Evolutionary conservation across 2,329 filamentous ascomycete species (phyloP).

Genomic region (Stylonectria norvegica): DNA sequence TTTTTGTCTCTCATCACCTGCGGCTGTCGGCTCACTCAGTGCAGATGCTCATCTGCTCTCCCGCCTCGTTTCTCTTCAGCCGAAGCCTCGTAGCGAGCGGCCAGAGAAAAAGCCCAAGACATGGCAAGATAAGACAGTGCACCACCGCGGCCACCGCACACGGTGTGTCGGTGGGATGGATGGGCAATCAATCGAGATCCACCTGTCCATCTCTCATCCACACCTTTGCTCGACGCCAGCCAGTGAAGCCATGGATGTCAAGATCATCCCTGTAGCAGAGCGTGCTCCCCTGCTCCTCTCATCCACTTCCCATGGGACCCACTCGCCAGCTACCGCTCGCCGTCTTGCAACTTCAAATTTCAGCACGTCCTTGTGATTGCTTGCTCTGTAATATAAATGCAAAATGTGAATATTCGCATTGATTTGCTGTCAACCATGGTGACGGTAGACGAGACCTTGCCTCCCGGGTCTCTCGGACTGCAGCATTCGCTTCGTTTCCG

Average conservation of each 20-base stretch:
- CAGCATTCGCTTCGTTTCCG: no score
- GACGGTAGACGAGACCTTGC: no score
- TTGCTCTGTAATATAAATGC: no score
- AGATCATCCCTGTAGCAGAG: conserved; percentile 22
- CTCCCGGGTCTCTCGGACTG: no score
- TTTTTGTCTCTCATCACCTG: conserved; percentile 7
- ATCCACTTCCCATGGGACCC: no score
- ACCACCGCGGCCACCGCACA: conserved; percentile 25
- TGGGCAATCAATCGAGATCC: conserved; percentile 26
- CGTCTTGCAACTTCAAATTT: no score
- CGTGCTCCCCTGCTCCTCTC: no score
- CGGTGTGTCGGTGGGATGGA: conserved; percentile 15
- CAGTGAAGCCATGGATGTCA: conserved; percentile 21
- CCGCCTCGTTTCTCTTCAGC: conserved; percentile 10
- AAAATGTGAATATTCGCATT: no score
- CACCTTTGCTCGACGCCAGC: conserved; percentile 19
- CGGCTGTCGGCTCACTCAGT: background rate
- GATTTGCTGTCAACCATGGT: no score
- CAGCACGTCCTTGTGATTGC: no score
- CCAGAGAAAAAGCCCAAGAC: conserved; percentile 1
- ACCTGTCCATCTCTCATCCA: conserved; percentile 19
- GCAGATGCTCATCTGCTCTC: conserved; percentile 8
- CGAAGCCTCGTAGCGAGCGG: background rate
- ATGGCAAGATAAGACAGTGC: conserved; percentile 12
- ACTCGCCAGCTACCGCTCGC: no score